Evolutionary conservation across 1,284 basidiomycete genomes (phyloP).

Genomic region (Phellopilus nigrolimitatus): DNA sequence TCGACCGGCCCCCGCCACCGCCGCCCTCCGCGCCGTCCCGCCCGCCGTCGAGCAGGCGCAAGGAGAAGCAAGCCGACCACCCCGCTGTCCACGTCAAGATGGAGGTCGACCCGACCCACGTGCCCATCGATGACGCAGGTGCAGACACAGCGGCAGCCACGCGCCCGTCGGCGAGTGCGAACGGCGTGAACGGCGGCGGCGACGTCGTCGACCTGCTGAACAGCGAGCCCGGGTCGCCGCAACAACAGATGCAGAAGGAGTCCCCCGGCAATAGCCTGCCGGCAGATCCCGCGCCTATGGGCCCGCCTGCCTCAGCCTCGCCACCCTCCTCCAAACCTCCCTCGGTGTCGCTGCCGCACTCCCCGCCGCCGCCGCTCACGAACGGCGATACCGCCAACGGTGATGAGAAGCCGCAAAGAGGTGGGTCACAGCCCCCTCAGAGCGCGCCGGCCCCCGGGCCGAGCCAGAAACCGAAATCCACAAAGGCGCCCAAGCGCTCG

Average conservation of each 20-base stretch:
- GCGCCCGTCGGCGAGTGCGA: neutral
- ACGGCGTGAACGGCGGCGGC: neutral
- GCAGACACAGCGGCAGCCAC: too few species aligned
- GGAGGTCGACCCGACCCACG: neutral
- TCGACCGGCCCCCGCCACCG: conserved; percentile 2
- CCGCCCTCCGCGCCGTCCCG: neutral
- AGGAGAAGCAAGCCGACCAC: neutral
- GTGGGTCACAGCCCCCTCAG: neutral
- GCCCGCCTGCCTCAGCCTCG: too few species aligned
- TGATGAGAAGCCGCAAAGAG: neutral
- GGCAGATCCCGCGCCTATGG: neutral
- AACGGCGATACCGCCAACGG: neutral
- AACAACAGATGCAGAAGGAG: neutral
- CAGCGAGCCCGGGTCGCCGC: neutral
- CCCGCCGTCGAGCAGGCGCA: neutral
- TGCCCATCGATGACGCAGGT: neutral
- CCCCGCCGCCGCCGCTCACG: neutral
- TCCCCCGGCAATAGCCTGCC: neutral
- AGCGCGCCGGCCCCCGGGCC: neutral
- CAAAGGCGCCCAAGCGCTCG: conserved; percentile 45
- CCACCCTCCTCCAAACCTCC: too few species aligned
- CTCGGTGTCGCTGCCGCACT: too few species aligned
- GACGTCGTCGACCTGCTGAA: neutral
- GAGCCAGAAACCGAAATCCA: conserved; percentile 26
- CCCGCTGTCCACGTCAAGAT: neutral